phyloP scores from a whole-genome alignment of 331 rosid species.

The Rhamnella rubrinervis region DNA sequence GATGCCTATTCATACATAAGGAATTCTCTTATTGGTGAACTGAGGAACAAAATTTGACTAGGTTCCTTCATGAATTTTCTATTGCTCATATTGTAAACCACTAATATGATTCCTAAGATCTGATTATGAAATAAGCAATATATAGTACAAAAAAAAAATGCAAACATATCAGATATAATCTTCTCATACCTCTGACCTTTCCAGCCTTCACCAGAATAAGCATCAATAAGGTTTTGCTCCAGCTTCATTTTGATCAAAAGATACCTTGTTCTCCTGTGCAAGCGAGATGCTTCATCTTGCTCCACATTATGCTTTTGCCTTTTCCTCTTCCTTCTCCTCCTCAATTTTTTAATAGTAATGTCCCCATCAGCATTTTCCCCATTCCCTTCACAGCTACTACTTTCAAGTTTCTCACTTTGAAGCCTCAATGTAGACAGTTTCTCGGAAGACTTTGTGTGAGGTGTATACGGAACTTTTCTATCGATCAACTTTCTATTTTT shows the following conservation, averaged over 20 bases:
- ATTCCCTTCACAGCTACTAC: slow-evolving; percentile 20
- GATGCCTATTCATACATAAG: too few relatives aligned
- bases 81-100: too few relatives aligned
- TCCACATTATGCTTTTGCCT: slow-evolving; percentile 41
- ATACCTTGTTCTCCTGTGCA: slow-evolving; percentile 81
- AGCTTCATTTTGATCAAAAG: slow-evolving; percentile 77
- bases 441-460: slow-evolving; percentile 39
- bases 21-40: too few relatives aligned
- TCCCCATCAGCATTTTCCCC: slow-evolving; percentile 38
- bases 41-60: too few relatives aligned
- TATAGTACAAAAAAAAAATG: too few relatives aligned
- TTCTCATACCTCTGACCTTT: slow-evolving; percentile 81
- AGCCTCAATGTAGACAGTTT: slow-evolving; percentile 35
- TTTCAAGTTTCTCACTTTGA: slow-evolving; percentile 34
- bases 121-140: too few relatives aligned
- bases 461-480: slow-evolving; percentile 22
- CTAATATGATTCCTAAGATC: too few relatives aligned
- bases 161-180: slow-evolving; percentile 1
- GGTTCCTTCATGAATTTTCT: too few relatives aligned
- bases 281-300: slow-evolving; percentile 74
- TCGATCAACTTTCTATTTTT: slow-evolving; percentile 34
- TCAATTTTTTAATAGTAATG: slow-evolving; percentile 29
- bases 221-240: slow-evolving; percentile 97
- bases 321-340: slow-evolving; percentile 57
- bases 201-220: slow-evolving; percentile 98